Conservation (phyloP, 202 grass and related monocot species). For the Carex arenaria region DNA sequence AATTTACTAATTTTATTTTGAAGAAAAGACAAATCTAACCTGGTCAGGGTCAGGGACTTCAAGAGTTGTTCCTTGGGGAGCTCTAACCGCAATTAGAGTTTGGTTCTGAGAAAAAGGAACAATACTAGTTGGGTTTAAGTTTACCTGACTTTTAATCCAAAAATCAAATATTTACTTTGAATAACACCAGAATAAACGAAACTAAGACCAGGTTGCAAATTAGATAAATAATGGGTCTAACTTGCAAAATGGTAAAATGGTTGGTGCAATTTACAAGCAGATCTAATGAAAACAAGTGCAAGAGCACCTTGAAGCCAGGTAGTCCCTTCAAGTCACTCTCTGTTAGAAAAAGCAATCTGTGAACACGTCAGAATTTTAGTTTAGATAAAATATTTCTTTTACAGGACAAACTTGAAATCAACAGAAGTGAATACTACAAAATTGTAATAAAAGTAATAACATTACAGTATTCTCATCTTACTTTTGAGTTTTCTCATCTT, state of each 20-base stretch:
- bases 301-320: conserved; percentile 66
- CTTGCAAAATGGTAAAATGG: background rate
- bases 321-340: conserved; percentile 85
- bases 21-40: conserved; percentile 37
- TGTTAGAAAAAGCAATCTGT: conserved; percentile 77
- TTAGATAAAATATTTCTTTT: background rate
- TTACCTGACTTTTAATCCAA: background rate
- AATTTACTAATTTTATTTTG: conserved; percentile 3
- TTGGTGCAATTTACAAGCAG: background rate
- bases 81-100: conserved; percentile 85
- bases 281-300: background rate
- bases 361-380: background rate
- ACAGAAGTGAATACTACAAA: background rate
- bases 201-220: background rate
- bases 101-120: conserved; percentile 58
- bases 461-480: conserved; percentile 28
- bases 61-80: conserved; percentile 90
- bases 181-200: background rate
- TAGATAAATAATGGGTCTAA: background rate
- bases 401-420: background rate
- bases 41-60: conserved; percentile 89
- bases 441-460: background rate
- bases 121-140: background rate
- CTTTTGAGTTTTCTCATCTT: conserved; percentile 61
- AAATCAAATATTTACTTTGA: background rate